Evolutionary conservation across 208 protist genomes (phyloP).

Genomic region (Porcisia hertigi): DNA sequence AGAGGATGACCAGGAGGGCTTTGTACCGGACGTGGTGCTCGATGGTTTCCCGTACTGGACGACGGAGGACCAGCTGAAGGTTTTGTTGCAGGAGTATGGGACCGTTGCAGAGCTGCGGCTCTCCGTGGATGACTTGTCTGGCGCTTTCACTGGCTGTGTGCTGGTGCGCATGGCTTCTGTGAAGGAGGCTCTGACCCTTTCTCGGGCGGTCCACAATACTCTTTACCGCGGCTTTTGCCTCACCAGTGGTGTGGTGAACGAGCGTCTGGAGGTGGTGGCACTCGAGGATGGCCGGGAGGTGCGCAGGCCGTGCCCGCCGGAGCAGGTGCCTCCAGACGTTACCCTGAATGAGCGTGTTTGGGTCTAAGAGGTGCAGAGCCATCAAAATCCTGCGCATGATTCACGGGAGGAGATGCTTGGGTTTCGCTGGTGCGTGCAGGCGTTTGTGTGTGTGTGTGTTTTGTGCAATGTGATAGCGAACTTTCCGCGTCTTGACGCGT

Average conservation of each 20-base stretch:
- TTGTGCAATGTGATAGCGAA: not conserved
- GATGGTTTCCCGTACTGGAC: conserved; percentile 85
- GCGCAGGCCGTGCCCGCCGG: conserved; percentile 26
- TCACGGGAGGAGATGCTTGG: not conserved
- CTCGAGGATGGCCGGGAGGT: conserved; percentile 53
- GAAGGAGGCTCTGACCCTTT: conserved; percentile 63
- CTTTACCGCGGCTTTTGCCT: conserved; percentile 48
- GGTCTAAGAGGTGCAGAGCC: conserved; percentile 37
- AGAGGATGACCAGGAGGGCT: conserved; percentile 29
- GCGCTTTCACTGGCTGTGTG: conserved; percentile 76
- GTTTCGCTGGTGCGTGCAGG: not conserved
- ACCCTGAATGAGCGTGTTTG: conserved; percentile 70
- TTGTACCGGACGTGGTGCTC: conserved; percentile 81
- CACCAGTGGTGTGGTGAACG: conserved; percentile 68
- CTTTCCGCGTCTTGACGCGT: not conserved
- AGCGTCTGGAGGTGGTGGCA: conserved; percentile 68
- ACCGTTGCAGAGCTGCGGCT: conserved; percentile 54
- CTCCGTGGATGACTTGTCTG: conserved; percentile 71
- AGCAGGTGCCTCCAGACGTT: conserved; percentile 37
- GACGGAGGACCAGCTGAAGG: conserved; percentile 75
- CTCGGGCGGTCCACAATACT: conserved; percentile 56
- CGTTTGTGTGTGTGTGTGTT: not conserved
- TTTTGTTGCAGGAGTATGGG: conserved; percentile 71
- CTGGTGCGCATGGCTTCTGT: conserved; percentile 77
- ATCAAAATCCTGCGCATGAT: not conserved